These are phyloP conservation scores for Dendrobium huoshanense DNA, from an alignment of 106 monocot species.

Conservation along the genomic window DNA sequence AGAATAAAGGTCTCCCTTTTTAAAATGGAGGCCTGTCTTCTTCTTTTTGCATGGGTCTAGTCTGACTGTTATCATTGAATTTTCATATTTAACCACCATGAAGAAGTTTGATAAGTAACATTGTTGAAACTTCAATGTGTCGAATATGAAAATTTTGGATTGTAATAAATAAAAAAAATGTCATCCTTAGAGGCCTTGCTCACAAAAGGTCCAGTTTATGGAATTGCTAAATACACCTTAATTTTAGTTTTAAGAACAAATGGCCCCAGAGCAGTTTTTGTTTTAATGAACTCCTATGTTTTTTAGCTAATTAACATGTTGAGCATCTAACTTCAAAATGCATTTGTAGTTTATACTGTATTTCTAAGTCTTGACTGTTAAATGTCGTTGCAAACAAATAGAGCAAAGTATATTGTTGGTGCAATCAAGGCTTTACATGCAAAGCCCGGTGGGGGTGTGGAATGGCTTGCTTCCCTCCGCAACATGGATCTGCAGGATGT, in stretches of 20 bases:
- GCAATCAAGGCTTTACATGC: conserved; percentile 58
- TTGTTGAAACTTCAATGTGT: background rate
- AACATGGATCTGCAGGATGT: conserved; percentile 52
- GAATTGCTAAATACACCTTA: background rate
- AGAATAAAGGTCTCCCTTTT: background rate
- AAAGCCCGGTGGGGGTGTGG: conserved; percentile 82
- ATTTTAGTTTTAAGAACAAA: background rate
- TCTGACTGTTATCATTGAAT: background rate
- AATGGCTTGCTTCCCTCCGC: conserved; percentile 87
- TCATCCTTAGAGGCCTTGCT: background rate
- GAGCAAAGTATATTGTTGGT: conserved; percentile 86
- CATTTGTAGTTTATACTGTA: background rate
- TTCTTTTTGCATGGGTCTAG: background rate
- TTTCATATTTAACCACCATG: background rate
- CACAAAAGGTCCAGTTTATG: background rate
- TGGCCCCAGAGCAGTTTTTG: background rate
- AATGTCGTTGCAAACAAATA: conserved; percentile 21
- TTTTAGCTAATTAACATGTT: background rate
- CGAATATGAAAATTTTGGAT: background rate
- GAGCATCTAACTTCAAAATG: background rate
- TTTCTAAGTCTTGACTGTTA: background rate
- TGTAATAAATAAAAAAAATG: background rate
- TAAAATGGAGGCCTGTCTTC: background rate
- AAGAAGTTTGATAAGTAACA: background rate
- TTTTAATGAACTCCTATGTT: background rate